These are phyloP conservation scores for Tylopilus sp. DNA, from an alignment of 1,284 basidiomycete genomes.

Conservation along the genomic window DNA sequence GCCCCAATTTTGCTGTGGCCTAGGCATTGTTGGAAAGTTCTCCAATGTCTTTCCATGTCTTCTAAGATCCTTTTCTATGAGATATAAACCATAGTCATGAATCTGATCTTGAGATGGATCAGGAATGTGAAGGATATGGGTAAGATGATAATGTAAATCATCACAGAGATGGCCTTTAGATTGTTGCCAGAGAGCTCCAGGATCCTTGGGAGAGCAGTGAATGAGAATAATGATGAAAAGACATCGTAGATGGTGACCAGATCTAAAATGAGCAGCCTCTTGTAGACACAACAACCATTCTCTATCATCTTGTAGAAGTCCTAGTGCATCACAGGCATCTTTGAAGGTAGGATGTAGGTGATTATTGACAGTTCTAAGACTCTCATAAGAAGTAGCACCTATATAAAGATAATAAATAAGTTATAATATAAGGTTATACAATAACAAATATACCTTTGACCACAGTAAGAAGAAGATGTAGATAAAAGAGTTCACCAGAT, in stretches of 20 bases:
- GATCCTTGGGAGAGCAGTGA: conserved; percentile 39
- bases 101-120: conserved; percentile 44
- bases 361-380: background rate
- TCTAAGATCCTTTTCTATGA: conserved; percentile 18
- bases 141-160: conserved; percentile 29
- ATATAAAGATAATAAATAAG: too few relatives aligned
- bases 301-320: conserved; percentile 50
- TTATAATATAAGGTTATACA: too few relatives aligned
- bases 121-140: conserved; percentile 6
- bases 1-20: too few relatives aligned
- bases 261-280: conserved; percentile 45
- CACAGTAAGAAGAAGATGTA: too few relatives aligned
- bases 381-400: too few relatives aligned
- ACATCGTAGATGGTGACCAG: conserved; percentile 37
- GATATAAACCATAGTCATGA: conserved; percentile 50
- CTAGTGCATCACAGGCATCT: conserved; percentile 43
- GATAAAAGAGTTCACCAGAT: too few relatives aligned
- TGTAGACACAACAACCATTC: conserved; percentile 48
- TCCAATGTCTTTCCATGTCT: conserved; percentile 17
- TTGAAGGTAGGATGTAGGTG: conserved; percentile 33
- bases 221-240: conserved; percentile 48
- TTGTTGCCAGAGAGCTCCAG: conserved; percentile 7
- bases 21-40: conserved; percentile 48
- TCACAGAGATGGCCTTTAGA: conserved; percentile 44
- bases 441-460: too few relatives aligned